Percentiles rank a stretch among this genome's conserved stretches.
These are phyloP conservation scores for Echites panduratus DNA, from an alignment of 257 asterid species.

Conservation along the genomic window DNA sequence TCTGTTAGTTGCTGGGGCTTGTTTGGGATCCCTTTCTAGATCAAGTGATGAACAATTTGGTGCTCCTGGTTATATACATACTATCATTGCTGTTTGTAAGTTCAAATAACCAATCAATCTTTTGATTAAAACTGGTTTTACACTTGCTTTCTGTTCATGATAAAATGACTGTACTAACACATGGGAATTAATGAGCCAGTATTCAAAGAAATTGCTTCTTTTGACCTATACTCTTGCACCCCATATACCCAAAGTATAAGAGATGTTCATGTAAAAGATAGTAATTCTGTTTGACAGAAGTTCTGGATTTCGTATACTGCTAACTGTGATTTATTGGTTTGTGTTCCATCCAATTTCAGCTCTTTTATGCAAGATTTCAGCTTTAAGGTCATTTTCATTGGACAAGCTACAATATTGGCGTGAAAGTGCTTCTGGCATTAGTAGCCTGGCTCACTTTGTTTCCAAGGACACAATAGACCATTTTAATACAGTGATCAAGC, in stretches of 20 bases:
- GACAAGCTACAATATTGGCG: constrained; percentile 91
- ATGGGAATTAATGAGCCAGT: background rate
- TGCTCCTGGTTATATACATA: constrained; percentile 75
- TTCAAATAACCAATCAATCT: background rate
- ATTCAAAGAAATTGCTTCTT: background rate
- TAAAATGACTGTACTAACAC: background rate
- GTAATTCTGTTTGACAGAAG: background rate
- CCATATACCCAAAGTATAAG: background rate
- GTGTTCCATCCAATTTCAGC: constrained; percentile 46
- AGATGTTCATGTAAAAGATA: background rate
- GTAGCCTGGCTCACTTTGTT: constrained; percentile 85
- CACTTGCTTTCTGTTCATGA: background rate
- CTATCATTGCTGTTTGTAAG: constrained; percentile 93
- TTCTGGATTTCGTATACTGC: background rate
- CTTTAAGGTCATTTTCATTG: constrained; percentile 78
- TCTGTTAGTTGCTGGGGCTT: constrained; percentile 86
- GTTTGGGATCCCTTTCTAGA: constrained; percentile 74
- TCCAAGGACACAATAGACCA: constrained; percentile 88
- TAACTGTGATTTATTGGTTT: background rate
- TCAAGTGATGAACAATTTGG: constrained; percentile 74
- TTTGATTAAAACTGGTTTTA: background rate
- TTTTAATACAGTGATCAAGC: constrained; percentile 75
- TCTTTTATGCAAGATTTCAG: constrained; percentile 84
- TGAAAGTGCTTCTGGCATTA: constrained; percentile 89
- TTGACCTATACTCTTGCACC: background rate